A percentile compares a stretch with the other conserved stretches of the same genome.
phyloP scores from a whole-genome alignment of 768 basidiomycete species.

The Cubamyces lactineus region DNA sequence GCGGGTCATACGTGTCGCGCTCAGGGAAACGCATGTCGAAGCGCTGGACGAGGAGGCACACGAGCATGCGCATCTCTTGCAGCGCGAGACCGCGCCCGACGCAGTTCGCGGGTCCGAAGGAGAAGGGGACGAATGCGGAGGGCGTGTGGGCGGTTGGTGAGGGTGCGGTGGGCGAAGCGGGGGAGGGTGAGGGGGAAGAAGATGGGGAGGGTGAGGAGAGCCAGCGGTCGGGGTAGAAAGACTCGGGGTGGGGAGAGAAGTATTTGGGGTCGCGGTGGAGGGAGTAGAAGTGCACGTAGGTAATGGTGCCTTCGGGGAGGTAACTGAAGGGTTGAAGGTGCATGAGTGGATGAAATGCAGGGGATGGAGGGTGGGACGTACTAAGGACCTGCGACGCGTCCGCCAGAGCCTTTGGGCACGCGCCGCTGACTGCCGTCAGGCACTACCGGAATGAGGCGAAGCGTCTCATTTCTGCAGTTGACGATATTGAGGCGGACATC shows the following conservation, averaged over 20 bases:
- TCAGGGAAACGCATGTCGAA: conserved; percentile 17
- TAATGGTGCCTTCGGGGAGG: conserved; percentile 30
- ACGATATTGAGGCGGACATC: too few species aligned
- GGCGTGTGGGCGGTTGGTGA: not conserved
- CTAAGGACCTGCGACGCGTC: conserved; percentile 40
- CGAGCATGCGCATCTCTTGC: conserved; percentile 18
- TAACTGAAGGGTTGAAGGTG: conserved; percentile 10
- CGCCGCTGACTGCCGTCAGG: conserved; percentile 44
- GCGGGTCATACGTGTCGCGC: not conserved
- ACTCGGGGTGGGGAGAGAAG: conserved; percentile 46
- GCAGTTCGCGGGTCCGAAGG: conserved; percentile 21
- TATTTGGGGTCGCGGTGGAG: conserved; percentile 49
- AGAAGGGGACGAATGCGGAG: conserved; percentile 20
- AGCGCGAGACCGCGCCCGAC: conserved; percentile 15
- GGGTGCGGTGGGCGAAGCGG: conserved; percentile 23
- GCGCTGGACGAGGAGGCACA: conserved; percentile 9
- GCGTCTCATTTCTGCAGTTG: conserved; percentile 44
- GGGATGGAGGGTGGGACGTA: conserved; percentile 19
- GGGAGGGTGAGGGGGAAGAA: conserved; percentile 5
- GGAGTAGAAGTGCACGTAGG: conserved; percentile 44
- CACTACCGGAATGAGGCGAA: conserved; percentile 49
- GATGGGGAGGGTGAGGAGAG: conserved; percentile 24
- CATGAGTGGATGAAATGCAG: not conserved
- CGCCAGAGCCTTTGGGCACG: conserved; percentile 34
- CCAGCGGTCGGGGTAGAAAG: conserved; percentile 51